Evolutionary conservation across 2,329 filamentous ascomycete genomes (phyloP).

Genomic region (Verticillium zaregamsianum): DNA sequence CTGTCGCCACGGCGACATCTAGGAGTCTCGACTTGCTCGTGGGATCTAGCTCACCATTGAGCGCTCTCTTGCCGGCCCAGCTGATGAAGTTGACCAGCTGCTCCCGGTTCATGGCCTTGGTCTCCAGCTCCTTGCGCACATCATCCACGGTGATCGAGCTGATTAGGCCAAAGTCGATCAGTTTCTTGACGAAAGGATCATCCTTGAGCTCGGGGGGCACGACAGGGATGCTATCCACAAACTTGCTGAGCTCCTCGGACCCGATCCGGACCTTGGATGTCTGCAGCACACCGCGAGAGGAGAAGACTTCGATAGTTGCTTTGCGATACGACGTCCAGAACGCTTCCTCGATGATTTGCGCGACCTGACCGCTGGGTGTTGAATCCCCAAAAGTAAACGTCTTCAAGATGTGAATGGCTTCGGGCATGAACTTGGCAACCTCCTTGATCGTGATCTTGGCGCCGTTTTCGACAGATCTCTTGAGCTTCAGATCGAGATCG

Average conservation of each 20-base stretch:
- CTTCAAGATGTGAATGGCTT: conserved; percentile 77
- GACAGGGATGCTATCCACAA: conserved; percentile 85
- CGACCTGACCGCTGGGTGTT: conserved; percentile 79
- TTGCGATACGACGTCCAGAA: conserved; percentile 92
- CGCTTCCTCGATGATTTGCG: conserved; percentile 84
- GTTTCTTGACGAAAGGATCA: conserved; percentile 70
- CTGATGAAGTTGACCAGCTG: conserved; percentile 80
- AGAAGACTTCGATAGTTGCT: conserved; percentile 81
- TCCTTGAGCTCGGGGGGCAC: conserved; percentile 72
- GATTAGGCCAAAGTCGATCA: conserved; percentile 83
- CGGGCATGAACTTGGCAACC: conserved; percentile 65
- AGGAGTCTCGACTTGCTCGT: conserved; percentile 66
- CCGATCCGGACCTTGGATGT: conserved; percentile 77
- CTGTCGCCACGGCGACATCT: conserved; percentile 72
- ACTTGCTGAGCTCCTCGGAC: conserved; percentile 60
- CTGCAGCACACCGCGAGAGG: conserved; percentile 80
- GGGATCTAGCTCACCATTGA: conserved; percentile 67
- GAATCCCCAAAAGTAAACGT: conserved; percentile 89
- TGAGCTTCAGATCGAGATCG: conserved; percentile 62
- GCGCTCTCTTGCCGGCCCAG: conserved; percentile 74
- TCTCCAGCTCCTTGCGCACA: conserved; percentile 77
- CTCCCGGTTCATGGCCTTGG: conserved; percentile 71
- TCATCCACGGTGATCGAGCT: conserved; percentile 83
- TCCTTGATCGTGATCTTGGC: conserved; percentile 57
- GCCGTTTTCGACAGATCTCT: conserved; percentile 37